Conservation (phyloP, 2,329 filamentous ascomycete species). For the Pestalotiopsis fici region DNA sequence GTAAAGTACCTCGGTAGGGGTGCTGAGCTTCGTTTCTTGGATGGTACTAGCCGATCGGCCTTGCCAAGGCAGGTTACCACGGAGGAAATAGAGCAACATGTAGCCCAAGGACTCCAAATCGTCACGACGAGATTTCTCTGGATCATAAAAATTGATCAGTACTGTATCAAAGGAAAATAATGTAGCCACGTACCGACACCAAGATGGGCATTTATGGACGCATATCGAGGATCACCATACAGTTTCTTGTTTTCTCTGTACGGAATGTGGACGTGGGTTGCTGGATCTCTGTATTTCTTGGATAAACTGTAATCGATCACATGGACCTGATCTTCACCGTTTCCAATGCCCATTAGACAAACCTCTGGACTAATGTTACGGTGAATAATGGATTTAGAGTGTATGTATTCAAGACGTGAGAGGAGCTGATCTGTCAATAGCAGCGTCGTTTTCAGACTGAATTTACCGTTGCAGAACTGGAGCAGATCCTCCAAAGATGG, state of each 20-base stretch:
- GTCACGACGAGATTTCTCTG: conserved; percentile 98
- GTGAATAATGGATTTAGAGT: conserved; percentile 99
- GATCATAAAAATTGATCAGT: no score
- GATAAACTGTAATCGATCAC: conserved; percentile 98
- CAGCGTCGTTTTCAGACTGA: conserved; percentile 96
- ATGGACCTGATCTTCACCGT: conserved; percentile 98
- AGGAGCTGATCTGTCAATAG: conserved; percentile 97
- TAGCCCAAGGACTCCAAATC: conserved; percentile 99
- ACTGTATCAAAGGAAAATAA: no score
- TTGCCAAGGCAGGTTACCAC: conserved; percentile 98
- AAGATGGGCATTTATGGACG: conserved; percentile 97
- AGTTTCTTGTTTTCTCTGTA: conserved; percentile 99
- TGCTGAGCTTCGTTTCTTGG: conserved; percentile 99
- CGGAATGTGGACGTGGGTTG: conserved; percentile 99
- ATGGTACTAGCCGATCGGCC: conserved; percentile 97
- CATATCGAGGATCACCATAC: conserved; percentile 97
- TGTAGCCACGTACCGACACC: no score
- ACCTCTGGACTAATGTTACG: conserved; percentile 99
- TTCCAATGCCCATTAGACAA: conserved; percentile 98
- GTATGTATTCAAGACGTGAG: conserved; percentile 98
- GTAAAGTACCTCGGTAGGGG: conserved; percentile 96
- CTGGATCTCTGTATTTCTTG: conserved; percentile 99
- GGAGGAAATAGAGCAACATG: conserved; percentile 99
- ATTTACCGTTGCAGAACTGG: conserved; percentile 99
- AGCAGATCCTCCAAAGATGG: conserved; percentile 96